Evolutionary conservation across 371 early-diverging fungal genomes (phyloP).

Genomic region (Mortierella sp.): DNA sequence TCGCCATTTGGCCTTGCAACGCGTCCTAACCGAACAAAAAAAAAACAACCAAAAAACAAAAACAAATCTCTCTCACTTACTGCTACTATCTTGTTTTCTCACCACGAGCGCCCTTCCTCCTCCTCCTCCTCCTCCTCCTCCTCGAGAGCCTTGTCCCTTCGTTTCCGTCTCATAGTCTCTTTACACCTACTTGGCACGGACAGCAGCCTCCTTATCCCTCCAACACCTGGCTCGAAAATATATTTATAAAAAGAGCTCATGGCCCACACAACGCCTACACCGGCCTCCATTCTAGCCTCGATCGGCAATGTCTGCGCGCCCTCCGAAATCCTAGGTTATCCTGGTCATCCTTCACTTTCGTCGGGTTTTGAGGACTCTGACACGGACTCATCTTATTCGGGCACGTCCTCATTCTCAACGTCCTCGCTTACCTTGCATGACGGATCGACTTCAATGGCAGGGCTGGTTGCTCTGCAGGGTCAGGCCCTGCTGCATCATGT

Average conservation of each 20-base stretch:
- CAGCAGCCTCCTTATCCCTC: too few relatives aligned
- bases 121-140: too few relatives aligned
- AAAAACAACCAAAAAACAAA: too few relatives aligned
- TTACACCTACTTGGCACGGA: too few relatives aligned
- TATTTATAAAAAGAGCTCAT: not conserved
- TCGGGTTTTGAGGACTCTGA: slow-evolving; percentile 30
- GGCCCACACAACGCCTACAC: slow-evolving; percentile 15
- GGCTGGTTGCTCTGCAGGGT: not conserved
- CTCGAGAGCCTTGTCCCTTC: too few relatives aligned
- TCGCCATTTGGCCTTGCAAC: too few relatives aligned
- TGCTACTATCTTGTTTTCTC: too few relatives aligned
- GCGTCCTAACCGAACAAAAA: too few relatives aligned
- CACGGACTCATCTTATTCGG: slow-evolving; percentile 31
- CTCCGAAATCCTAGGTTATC: slow-evolving; percentile 5
- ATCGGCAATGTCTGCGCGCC: slow-evolving; percentile 23
- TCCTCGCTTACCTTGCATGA: slow-evolving; percentile 5
- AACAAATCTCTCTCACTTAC: too few relatives aligned
- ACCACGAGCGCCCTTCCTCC: too few relatives aligned
- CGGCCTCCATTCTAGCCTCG: slow-evolving; percentile 50
- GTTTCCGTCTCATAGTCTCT: too few relatives aligned
- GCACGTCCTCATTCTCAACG: slow-evolving; percentile 32
- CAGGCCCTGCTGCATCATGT: not conserved
- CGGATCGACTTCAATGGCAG: too few relatives aligned
- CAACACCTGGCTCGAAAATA: not conserved
- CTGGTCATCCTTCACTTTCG: not conserved